Evolutionary conservation across 192 early-diverging fungal species (phyloP), one percentile per base, ranked within the genome.

Genomic region (Mortierella antarctica): DNA sequence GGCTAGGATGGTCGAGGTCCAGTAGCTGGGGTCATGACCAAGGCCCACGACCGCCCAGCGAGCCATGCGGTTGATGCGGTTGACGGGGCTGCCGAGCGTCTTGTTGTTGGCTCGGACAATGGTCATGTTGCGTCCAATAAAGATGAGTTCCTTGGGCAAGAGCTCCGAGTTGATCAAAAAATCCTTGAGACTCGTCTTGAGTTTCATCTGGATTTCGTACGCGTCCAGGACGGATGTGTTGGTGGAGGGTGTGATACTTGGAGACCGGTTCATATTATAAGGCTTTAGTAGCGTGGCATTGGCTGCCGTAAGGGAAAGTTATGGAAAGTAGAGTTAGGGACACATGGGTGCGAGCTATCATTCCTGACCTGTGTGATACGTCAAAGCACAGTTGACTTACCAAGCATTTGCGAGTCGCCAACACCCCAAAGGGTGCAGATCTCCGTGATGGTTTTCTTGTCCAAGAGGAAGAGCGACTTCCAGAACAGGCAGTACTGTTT

Each of bases 91-190:
- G 12, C 95, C 95, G 47, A 95, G 77, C 15, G 84, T 76, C 76
- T 94, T 94, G 84, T 98, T 98, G 68, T 93, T 92, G n/a, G 94
- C 89, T 2, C 94, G 86, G 48, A 92, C 90, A 50, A 92, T 91
- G 65, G 95, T 95, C 90, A 97, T 92, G 68, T 97, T 97, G 46
- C 96, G 84, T 11, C 91, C 91, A 21, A 98, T 83, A 76, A 98
- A 97, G 45, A 98, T 95, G 10, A 98, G 83, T 82, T 96, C 97
- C 45, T 91, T 92, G 45, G 97, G 97, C 49, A 98, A 74, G 7
- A 82, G 73, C 49, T 89, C 88, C 48, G 93, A 88, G 51, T 94
- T 86, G 40, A 78, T 76, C 54, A 98, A 81, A 41, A 96, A 96
- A 4, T 91, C 73, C 45, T 90, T 86, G 5, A 94, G 87, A 7